These are phyloP conservation scores for Tephrocybe sp. DNA, from an alignment of 768 basidiomycete genomes.

Conservation along the genomic window DNA sequence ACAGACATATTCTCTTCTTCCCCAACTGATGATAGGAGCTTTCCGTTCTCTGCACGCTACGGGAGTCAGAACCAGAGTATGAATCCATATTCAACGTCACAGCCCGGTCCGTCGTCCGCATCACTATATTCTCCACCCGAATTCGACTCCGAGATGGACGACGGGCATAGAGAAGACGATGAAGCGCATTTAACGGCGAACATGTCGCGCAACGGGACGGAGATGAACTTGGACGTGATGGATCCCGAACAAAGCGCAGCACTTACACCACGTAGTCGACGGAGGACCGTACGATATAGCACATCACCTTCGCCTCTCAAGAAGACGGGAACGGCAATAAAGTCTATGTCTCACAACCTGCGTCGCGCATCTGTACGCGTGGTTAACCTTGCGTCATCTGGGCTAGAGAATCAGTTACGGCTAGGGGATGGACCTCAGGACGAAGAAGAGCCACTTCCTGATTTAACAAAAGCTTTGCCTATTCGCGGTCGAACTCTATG, in stretches of 20 bases:
- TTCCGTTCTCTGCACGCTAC: conserved; percentile 33
- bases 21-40: conserved; percentile 32
- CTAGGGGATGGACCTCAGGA: conserved; percentile 36
- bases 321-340: conserved; percentile 58
- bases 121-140: conserved; percentile 43
- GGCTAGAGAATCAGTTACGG: conserved; percentile 57
- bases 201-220: conserved; percentile 37
- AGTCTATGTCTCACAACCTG: conserved; percentile 53
- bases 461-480: conserved; percentile 43
- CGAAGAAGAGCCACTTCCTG: conserved; percentile 36
- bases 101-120: conserved; percentile 48
- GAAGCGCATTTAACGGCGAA: conserved; percentile 55
- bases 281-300: conserved; percentile 51
- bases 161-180: conserved; percentile 52
- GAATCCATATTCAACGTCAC: conserved; percentile 39
- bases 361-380: conserved; percentile 72
- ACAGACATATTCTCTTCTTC: conserved; percentile 51
- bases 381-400: conserved; percentile 70
- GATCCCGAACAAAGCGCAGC: conserved; percentile 53
- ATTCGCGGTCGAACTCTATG: conserved; percentile 81
- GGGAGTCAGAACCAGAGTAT: conserved; percentile 30
- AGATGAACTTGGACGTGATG: conserved; percentile 26
- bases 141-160: conserved; percentile 32
- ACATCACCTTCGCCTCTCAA: conserved; percentile 56
- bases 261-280: conserved; percentile 35